Evolutionary conservation across 805 yeast species (phyloP).

Genomic region (Saturnispora sekii): DNA sequence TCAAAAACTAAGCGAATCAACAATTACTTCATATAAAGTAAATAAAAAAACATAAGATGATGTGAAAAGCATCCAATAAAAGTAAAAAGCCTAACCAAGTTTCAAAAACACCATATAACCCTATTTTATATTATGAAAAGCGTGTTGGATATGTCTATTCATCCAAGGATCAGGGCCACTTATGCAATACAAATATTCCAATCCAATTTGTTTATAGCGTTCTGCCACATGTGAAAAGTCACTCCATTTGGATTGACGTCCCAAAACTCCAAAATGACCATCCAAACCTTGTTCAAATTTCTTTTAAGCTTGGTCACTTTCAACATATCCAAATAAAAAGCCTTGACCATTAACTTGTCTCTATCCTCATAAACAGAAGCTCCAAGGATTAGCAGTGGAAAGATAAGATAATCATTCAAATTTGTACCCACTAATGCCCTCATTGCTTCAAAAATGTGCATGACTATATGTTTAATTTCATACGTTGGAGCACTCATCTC

Average conservation of each 20-base stretch:
- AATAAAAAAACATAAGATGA: not conserved
- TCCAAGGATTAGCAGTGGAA: slow-evolving; percentile 19
- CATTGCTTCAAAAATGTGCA: slow-evolving; percentile 16
- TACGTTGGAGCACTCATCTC: slow-evolving; percentile 16
- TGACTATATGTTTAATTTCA: slow-evolving; percentile 16
- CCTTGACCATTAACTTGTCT: slow-evolving; percentile 17
- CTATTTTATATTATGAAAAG: not conserved
- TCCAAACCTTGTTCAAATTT: slow-evolving; percentile 16
- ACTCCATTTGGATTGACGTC: slow-evolving; percentile 18
- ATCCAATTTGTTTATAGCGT: slow-evolving; percentile 17
- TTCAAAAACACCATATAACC: too few species aligned
- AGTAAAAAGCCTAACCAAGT: too few species aligned
- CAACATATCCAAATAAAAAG: slow-evolving; percentile 12
- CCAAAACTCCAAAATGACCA: slow-evolving; percentile 19
- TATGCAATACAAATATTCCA: slow-evolving; percentile 19
- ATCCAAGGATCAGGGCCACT: not conserved
- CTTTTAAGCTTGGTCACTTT: slow-evolving; percentile 7
- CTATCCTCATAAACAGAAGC: slow-evolving; percentile 20
- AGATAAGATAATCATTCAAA: slow-evolving; percentile 14
- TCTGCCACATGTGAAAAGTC: slow-evolving; percentile 18
- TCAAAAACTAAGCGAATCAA: not conserved
- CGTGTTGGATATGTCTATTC: not conserved
- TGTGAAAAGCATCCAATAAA: too few species aligned
- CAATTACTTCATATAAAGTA: not conserved
- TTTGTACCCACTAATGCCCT: slow-evolving; percentile 10